Evolutionary conservation across 202 grass and related monocot genomes (phyloP).

Genomic region (Saccharum hybrid): DNA sequence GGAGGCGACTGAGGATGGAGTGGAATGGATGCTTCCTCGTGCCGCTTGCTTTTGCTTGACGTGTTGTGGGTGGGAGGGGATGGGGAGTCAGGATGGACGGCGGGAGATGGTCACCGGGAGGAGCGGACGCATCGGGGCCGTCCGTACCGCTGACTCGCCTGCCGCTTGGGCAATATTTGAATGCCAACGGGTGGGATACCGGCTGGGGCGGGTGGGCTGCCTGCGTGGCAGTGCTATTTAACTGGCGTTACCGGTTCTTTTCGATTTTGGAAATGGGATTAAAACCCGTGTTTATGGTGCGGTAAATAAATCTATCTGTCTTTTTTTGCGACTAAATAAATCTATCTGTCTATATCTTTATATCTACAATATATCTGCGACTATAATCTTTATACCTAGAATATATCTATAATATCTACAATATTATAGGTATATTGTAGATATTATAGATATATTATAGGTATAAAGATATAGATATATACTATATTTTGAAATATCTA

Average conservation of each 20-base stretch:
- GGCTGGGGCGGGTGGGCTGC: slow-evolving; percentile 35
- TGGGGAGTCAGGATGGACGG: slow-evolving; percentile 21
- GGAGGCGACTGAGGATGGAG: neutral
- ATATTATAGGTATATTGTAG: too few relatives aligned
- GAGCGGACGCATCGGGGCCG: neutral
- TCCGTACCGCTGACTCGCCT: slow-evolving; percentile 15
- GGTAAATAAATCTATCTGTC: neutral
- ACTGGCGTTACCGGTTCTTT: neutral
- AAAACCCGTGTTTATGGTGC: neutral
- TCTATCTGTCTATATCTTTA: too few relatives aligned
- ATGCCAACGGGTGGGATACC: slow-evolving; percentile 68
- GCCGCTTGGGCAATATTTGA: slow-evolving; percentile 58
- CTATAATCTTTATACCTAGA: too few relatives aligned
- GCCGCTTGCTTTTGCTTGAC: neutral
- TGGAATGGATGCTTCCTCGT: neutral
- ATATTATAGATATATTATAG: too few relatives aligned
- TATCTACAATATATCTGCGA: too few relatives aligned
- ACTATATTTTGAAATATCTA: too few relatives aligned
- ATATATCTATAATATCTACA: too few relatives aligned
- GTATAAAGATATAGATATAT: too few relatives aligned
- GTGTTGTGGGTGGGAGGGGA: neutral
- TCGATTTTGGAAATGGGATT: neutral
- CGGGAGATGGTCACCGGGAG: neutral
- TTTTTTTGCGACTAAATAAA: too few relatives aligned
- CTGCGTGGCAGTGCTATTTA: neutral